Evolutionary conservation across 768 basidiomycete species (phyloP).

Genomic region (Mycena kentingensis): DNA sequence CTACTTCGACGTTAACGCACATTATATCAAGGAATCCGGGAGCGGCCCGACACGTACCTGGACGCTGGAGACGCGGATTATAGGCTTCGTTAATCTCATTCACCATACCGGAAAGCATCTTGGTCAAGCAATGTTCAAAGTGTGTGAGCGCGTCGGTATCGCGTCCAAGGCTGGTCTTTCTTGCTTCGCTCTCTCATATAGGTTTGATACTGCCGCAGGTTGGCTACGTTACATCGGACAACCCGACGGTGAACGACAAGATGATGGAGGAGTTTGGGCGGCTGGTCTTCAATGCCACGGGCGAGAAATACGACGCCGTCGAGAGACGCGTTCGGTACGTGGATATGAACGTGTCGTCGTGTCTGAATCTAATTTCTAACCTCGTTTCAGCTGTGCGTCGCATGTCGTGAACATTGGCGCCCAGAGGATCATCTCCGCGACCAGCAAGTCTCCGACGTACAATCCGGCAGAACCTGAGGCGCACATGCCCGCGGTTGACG

Average conservation of each 20-base stretch:
- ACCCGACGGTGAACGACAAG: not conserved
- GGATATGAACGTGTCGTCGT: not conserved
- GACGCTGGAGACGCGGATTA: not conserved
- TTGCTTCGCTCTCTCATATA: not conserved
- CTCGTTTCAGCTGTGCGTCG: constrained; percentile 33
- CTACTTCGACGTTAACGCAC: not conserved
- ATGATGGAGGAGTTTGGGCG: not conserved
- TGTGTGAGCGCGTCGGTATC: not conserved
- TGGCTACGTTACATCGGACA: not conserved
- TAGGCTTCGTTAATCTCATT: not conserved
- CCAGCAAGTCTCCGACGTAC: constrained; percentile 29
- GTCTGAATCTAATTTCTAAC: not conserved
- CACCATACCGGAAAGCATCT: not conserved
- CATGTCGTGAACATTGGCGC: constrained; percentile 38
- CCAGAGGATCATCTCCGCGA: constrained; percentile 28
- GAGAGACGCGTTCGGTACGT: not conserved
- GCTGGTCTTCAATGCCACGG: not conserved
- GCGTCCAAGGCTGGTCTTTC: not conserved
- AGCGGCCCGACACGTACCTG: not conserved
- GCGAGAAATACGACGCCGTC: not conserved
- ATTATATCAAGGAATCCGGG: not conserved
- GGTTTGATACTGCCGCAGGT: not conserved
- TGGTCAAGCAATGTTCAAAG: not conserved
- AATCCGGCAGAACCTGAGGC: constrained; percentile 20
- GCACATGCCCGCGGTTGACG: constrained; percentile 8